Evolutionary conservation across 1,284 basidiomycete species (phyloP), one percentile per base, ranked within the genome.

Genomic region (Sphaerobolus stellatus): DNA sequence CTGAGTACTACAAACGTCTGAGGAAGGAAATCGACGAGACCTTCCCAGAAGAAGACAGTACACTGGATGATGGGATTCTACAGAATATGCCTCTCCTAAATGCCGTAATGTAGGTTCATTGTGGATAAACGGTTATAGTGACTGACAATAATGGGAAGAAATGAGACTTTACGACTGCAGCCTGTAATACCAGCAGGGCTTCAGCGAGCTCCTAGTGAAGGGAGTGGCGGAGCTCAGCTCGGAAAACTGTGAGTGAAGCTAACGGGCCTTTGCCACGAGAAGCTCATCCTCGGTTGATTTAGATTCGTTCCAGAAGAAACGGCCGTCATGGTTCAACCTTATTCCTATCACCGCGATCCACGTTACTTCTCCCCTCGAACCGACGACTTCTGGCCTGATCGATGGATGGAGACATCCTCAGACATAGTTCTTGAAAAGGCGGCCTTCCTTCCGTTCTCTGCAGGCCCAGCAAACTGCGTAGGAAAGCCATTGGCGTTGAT

Each of bases 301-400:
- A 82, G 80, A 44, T 76, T 72, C 56, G 66, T 83, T 3, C 77
- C 79, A 1, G 77, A 78, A 61, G 75, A 75, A 31, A 81, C 78
- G 2, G 73, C 69, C 40, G 68, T 78, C 11, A 75, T 72, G 52
- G 66, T 80, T 31, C 77, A 78, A 31, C 68, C 68, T 13, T 81
- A 81, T 61, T 71, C 71, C 28, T 62, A 81, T 9, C 80, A 81
- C 45, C 71, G 69, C 14, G 71, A 78, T 56, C 63, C 71, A 13
- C 65, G 62, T 25, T 68, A 76, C 57, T 76, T 77, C 60, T 76
- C 66, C 20, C 75, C 75, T 4, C 53, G 61, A 1, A 71, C 76
- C 2, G 68, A 78, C 38, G 57, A 59, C 20, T 78, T 77, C 62
- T 66, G 71, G 60, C 76, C 76, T 16, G 74, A 77, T 36, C 65